Evolutionary conservation across 805 yeast species (phyloP).

Genomic region (Wickerhamomyces ciferrii): DNA sequence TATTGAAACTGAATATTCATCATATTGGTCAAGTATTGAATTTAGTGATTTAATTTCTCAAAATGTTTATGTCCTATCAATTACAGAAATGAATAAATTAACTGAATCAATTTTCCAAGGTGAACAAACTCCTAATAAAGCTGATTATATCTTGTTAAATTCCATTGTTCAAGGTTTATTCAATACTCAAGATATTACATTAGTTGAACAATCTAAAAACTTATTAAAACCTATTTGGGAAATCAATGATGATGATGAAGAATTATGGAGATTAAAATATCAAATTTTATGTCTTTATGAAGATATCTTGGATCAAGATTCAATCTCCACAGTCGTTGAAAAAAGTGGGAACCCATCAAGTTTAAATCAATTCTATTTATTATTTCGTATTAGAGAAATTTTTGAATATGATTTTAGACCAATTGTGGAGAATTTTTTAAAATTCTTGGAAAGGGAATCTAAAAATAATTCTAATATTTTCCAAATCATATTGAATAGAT

Average conservation of each 20-base stretch:
- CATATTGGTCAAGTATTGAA: slow-evolving; percentile 13
- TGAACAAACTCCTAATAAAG: slow-evolving; percentile 22
- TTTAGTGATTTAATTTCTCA: slow-evolving; percentile 34
- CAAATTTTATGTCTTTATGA: slow-evolving; percentile 44
- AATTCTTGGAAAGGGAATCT: slow-evolving; percentile 9
- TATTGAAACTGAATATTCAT: slow-evolving; percentile 4
- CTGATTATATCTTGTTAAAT: slow-evolving; percentile 20
- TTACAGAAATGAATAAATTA: not conserved
- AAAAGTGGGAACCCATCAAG: slow-evolving; percentile 2
- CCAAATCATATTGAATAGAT: slow-evolving; percentile 36
- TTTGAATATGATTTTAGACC: slow-evolving; percentile 22
- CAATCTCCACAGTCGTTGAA: slow-evolving; percentile 6
- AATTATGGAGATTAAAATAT: slow-evolving; percentile 42
- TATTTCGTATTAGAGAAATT: slow-evolving; percentile 48
- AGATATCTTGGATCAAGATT: slow-evolving; percentile 24
- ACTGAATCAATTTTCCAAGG: slow-evolving; percentile 28
- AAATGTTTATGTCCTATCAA: slow-evolving; percentile 39
- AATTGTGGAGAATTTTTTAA: slow-evolving; percentile 20
- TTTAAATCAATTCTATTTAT: slow-evolving; percentile 24
- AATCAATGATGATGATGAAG: slow-evolving; percentile 8
- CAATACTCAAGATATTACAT: slow-evolving; percentile 22
- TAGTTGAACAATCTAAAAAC: slow-evolving; percentile 18
- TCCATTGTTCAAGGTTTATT: slow-evolving; percentile 38
- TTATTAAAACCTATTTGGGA: slow-evolving; percentile 22
- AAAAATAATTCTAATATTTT: slow-evolving; percentile 12